phyloP scores from a whole-genome alignment of 352 stramenopile genomes.

The Phytopythium chamaehyphon region DNA sequence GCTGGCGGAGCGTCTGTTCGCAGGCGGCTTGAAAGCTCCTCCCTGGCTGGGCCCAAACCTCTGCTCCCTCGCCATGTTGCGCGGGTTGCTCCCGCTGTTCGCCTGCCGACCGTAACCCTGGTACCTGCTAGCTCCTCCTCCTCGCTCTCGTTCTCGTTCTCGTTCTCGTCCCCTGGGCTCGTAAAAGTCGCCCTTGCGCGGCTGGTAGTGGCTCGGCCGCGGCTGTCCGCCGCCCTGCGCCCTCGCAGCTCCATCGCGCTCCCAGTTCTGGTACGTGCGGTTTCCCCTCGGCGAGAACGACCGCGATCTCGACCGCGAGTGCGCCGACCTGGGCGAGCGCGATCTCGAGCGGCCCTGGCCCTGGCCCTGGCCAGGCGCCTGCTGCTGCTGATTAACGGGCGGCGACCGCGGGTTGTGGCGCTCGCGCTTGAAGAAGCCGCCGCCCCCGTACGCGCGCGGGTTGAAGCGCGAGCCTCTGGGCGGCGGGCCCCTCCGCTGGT shows the following conservation, averaged over 20 bases:
- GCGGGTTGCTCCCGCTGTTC: neutral
- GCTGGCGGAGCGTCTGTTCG: conserved; percentile 29
- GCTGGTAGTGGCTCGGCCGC: conserved; percentile 18
- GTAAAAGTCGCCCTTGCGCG: conserved; percentile 23
- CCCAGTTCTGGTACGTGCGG: conserved; percentile 39
- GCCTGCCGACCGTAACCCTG: neutral
- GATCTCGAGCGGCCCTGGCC: conserved; percentile 17
- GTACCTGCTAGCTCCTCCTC: conserved; percentile 19
- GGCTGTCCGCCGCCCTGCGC: conserved; percentile 8
- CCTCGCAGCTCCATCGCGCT: conserved; percentile 23
- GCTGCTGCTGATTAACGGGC: no score
- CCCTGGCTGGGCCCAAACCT: conserved; percentile 1
- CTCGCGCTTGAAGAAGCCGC: conserved; percentile 19
- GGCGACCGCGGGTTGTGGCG: conserved; percentile 32
- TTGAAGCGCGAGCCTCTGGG: neutral
- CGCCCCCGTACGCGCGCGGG: conserved; percentile 19
- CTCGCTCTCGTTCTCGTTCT: conserved; percentile 28
- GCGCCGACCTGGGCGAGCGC: conserved; percentile 32
- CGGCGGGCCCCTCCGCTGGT: no score
- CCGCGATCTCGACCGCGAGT: conserved; percentile 42
- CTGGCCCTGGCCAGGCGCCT: conserved; percentile 31
- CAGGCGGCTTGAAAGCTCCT: neutral
- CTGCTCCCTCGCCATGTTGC: conserved; percentile 4
- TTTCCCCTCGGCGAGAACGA: conserved; percentile 58
- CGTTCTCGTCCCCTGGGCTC: conserved; percentile 26